phyloP scores from a whole-genome alignment of 805 yeast genomes.

The Middelhovenomyces tepae region DNA sequence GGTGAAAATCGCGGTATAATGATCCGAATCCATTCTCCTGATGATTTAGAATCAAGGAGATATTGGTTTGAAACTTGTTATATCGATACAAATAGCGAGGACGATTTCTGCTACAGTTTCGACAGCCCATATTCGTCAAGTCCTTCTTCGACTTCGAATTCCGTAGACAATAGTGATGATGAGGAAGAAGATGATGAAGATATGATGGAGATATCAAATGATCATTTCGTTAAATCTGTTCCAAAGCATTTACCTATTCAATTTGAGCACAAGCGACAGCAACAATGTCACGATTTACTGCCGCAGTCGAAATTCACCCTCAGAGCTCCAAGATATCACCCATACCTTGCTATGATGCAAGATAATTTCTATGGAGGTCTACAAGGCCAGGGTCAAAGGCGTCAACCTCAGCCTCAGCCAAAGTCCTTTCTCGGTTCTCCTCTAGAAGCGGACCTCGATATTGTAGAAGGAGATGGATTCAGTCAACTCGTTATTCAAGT shows the following conservation, averaged over 20 bases:
- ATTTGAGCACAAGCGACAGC: too few relatives aligned
- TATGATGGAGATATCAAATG: not conserved
- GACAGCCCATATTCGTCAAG: slow-evolving; percentile 6
- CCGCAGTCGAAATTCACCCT: slow-evolving; percentile 11
- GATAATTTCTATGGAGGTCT: too few relatives aligned
- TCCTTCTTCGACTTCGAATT: slow-evolving; percentile 4
- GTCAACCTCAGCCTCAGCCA: too few relatives aligned
- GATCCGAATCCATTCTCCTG: slow-evolving; percentile 5
- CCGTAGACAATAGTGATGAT: slow-evolving; percentile 4
- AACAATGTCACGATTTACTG: slow-evolving; percentile 6
- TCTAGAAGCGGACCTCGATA: slow-evolving; percentile 7
- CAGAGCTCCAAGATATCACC: too few relatives aligned
- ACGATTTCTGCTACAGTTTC: slow-evolving; percentile 6
- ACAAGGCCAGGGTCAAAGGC: too few relatives aligned
- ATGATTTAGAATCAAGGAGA: slow-evolving; percentile 1
- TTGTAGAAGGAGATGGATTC: slow-evolving; percentile 11
- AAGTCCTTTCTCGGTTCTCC: too few relatives aligned
- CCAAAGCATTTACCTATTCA: too few relatives aligned
- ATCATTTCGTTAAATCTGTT: too few relatives aligned
- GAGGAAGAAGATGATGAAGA: slow-evolving; percentile 1
- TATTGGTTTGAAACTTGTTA: slow-evolving; percentile 8
- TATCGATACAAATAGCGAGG: slow-evolving; percentile 8
- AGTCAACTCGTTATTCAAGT: slow-evolving; percentile 10
- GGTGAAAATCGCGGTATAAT: slow-evolving; percentile 4
- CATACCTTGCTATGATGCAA: too few relatives aligned